These are phyloP conservation scores for Eimeria acervulina DNA, from an alignment of 169 alveolate genomes.

Conservation along the genomic window DNA sequence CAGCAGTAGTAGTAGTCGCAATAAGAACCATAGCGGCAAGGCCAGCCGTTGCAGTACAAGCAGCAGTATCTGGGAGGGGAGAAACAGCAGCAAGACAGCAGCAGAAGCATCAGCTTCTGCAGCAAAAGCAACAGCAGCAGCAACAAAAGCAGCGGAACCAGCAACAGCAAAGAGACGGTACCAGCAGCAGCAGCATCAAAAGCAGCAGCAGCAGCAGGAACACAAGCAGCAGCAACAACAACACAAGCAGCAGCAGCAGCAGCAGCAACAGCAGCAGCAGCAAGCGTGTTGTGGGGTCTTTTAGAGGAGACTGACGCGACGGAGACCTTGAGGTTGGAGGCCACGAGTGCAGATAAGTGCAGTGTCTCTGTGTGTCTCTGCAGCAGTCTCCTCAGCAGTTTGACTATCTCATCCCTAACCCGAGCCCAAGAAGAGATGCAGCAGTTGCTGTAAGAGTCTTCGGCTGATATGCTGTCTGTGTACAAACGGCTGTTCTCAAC, in stretches of 20 bases:
- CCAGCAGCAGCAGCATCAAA: too few species aligned
- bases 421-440: background rate
- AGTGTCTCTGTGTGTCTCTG: background rate
- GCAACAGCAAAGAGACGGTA: too few species aligned
- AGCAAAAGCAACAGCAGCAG: background rate
- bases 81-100: background rate
- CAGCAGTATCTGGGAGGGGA: too few species aligned
- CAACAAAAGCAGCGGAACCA: too few species aligned
- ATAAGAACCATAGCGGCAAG: too few species aligned
- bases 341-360: background rate
- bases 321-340: background rate
- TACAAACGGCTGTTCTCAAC: background rate
- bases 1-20: too few species aligned
- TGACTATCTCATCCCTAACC: background rate
- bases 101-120: background rate
- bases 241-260: too few species aligned
- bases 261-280: slow-evolving; percentile 34
- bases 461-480: background rate
- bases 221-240: too few species aligned
- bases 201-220: too few species aligned
- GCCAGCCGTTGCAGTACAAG: background rate
- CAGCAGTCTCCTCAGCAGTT: background rate
- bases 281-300: background rate
- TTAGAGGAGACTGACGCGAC: background rate
- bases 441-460: background rate